phyloP scores from a whole-genome alignment of 768 basidiomycete species.

The Gautieria morchelliformis region DNA sequence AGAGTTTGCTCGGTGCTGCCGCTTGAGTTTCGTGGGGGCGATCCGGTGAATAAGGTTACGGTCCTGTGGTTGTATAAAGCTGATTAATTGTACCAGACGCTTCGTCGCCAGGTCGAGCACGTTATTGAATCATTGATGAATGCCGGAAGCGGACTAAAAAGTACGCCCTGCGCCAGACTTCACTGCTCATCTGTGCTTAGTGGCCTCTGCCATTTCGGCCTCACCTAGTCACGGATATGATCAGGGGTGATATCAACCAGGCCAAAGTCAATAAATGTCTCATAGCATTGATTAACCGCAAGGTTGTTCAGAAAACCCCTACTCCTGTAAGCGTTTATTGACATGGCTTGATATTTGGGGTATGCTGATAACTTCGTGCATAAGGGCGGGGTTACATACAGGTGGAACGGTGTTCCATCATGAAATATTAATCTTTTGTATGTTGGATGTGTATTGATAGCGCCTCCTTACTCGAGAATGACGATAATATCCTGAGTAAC shows the following conservation, averaged over 20 bases:
- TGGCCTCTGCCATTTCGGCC: neutral
- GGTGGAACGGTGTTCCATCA: slow-evolving; percentile 3
- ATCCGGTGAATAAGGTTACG: slow-evolving; percentile 50
- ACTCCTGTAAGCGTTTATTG: slow-evolving; percentile 34
- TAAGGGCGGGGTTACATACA: slow-evolving; percentile 2
- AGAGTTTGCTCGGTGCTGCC: slow-evolving; percentile 68
- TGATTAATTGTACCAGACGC: slow-evolving; percentile 32
- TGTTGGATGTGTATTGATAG: too few relatives aligned
- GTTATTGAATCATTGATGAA: slow-evolving; percentile 74
- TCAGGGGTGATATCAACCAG: slow-evolving; percentile 76
- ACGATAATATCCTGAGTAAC: too few relatives aligned
- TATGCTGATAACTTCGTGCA: neutral
- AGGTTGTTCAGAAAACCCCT: slow-evolving; percentile 71
- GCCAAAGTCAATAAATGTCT: slow-evolving; percentile 90
- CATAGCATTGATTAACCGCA: slow-evolving; percentile 82
- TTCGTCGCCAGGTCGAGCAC: slow-evolving; percentile 70
- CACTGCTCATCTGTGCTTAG: neutral
- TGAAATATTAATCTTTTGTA: too few relatives aligned
- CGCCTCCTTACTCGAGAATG: too few relatives aligned
- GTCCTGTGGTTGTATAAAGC: neutral
- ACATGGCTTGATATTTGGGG: neutral
- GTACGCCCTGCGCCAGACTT: slow-evolving; percentile 28
- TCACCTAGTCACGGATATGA: slow-evolving; percentile 1
- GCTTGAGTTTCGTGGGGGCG: slow-evolving; percentile 82
- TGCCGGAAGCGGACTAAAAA: slow-evolving; percentile 46